A percentile compares a stretch with the other conserved stretches of the same genome.
Conservation (phyloP, 345 rosid species). For the Diplotaxis tenuifolia region DNA sequence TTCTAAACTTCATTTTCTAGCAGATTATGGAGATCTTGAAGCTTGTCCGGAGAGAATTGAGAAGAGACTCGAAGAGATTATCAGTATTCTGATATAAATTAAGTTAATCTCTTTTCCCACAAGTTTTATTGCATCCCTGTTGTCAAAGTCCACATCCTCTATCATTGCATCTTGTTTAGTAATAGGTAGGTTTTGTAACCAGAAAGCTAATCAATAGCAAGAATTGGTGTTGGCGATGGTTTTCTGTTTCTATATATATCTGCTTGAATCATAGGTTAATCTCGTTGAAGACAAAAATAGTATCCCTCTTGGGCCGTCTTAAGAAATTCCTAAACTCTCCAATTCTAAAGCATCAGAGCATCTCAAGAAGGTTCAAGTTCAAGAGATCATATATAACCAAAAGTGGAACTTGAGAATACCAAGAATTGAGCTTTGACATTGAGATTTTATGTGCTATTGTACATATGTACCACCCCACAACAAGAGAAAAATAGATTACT, state of each 20-base stretch:
- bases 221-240: background rate
- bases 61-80: conserved; percentile 51
- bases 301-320: background rate
- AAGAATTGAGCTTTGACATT: conserved; percentile 2
- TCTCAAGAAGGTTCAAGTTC: background rate
- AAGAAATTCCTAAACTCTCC: background rate
- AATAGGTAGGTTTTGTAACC: conserved; percentile 9
- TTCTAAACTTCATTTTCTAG: conserved; percentile 3
- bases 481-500: conserved; percentile 1
- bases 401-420: background rate
- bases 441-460: conserved; percentile 16
- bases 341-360: background rate
- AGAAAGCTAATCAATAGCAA: conserved; percentile 8
- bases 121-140: conserved; percentile 10
- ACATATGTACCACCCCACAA: conserved; percentile 20
- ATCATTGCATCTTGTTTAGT: conserved; percentile 7
- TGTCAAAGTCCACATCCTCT: conserved; percentile 11
- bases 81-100: conserved; percentile 3
- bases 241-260: background rate
- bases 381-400: background rate
- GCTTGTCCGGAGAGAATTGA: conserved; percentile 70
- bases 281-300: background rate
- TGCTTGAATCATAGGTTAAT: background rate
- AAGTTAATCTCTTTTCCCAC: background rate
- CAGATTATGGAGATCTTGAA: conserved; percentile 78